Base-by-base conservation (phyloP, 2,329 filamentous ascomycete species). In the Alternaria incomplexa region DNA sequence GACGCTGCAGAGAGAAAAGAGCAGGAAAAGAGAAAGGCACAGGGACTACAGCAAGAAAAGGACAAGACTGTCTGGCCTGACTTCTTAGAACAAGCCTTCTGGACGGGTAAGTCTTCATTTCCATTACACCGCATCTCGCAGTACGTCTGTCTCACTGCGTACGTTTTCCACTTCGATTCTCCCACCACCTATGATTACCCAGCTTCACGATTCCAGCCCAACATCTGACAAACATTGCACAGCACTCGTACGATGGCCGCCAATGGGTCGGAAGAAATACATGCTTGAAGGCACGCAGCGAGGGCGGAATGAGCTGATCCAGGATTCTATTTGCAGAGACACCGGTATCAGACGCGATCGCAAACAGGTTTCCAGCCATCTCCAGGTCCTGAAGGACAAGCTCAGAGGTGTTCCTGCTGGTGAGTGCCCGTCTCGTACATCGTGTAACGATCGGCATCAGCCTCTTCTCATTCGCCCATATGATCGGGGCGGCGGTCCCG, bases 281-380 rank as follows among this genome's bases (percentile, higher is more conserved):
- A 81, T 77, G 73, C 69, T 75, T 11, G 73, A 85, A 59, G 84
- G 84, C 48, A 85, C 86, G 72, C 83, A 82, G 17, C 84, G 85
- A 65, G 88, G 88, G 25, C 84, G 88, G 43, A 90, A 90, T 70
- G 87, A 89, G 75, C 78, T 89, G 48, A 88, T 90, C 63, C 83
- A 87, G 22, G 83, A 87, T 68, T 86, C 84, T 56, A 89, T 90
- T 62, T 78, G 81, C 66, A 83, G 83, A 59, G 79, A 83, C 61
- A 89, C 87, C 7, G 86, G 87, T 22, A 84, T 84, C 59, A 72
- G 70, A 25, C 81, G 88, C 56, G 79, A 76, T 15, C 81, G 88
- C 54, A 90, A 90, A 74, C 86, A 89, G 71, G 85, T 90, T 5
- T 89, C 88, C 0, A 90, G 88, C 69, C 88, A 90, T 72, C 83